These are phyloP conservation scores for Tylopilus orsonianus DNA, from an alignment of 1,284 basidiomycete species.

Conservation along the genomic window DNA sequence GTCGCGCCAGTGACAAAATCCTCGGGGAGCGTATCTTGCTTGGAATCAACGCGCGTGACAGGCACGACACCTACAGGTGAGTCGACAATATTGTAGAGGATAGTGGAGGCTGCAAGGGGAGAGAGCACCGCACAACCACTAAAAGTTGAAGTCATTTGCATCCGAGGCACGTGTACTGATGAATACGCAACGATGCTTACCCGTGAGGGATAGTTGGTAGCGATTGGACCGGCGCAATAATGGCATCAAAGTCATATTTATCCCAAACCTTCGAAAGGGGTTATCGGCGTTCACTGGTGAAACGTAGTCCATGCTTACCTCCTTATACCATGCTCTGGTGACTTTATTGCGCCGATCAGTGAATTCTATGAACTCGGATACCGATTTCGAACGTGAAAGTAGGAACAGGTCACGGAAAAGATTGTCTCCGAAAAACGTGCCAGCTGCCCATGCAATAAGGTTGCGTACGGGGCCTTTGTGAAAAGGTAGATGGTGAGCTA, in stretches of 20 bases:
- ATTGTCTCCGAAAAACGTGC: slow-evolving; percentile 53
- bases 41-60: slow-evolving; percentile 73
- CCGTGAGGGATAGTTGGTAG: slow-evolving; percentile 72
- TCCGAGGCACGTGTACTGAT: neutral
- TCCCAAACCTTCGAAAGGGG: slow-evolving; percentile 58
- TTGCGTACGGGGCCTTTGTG: slow-evolving; percentile 50
- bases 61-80: slow-evolving; percentile 77
- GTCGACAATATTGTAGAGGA: slow-evolving; percentile 77
- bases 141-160: neutral
- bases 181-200: slow-evolving; percentile 36
- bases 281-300: neutral
- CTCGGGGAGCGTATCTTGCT: slow-evolving; percentile 57
- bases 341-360: slow-evolving; percentile 54
- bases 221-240: slow-evolving; percentile 75
- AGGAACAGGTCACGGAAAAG: slow-evolving; percentile 51
- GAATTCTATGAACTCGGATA: slow-evolving; percentile 54
- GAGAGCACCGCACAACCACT: slow-evolving; percentile 56
- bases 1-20: slow-evolving; percentile 52
- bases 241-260: slow-evolving; percentile 65
- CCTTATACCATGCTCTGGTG: slow-evolving; percentile 51
- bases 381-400: slow-evolving; percentile 49
- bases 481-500: neutral
- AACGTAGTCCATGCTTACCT: slow-evolving; percentile 40
- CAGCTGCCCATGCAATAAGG: slow-evolving; percentile 48
- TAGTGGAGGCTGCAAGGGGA: slow-evolving; percentile 50